phyloP scores from a whole-genome alignment of 441 rosid species.

The Pelargonium cotyledonis region DNA sequence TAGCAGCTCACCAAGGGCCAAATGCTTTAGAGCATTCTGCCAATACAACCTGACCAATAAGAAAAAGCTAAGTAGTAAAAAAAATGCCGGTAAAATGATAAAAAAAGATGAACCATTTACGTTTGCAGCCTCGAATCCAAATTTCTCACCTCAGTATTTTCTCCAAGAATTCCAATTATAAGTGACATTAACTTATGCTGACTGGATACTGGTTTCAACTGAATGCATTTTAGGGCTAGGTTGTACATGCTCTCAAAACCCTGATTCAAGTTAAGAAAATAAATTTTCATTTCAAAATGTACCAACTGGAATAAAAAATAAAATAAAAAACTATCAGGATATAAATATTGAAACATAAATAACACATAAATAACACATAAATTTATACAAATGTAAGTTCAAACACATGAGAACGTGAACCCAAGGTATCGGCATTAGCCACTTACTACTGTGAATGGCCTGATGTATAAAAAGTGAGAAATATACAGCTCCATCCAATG shows the following conservation, averaged over 20 bases:
- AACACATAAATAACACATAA: not conserved
- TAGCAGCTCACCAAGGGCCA: conserved; percentile 77
- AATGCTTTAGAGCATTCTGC: conserved; percentile 89
- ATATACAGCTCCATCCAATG: conserved; percentile 80
- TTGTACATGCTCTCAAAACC: conserved; percentile 83
- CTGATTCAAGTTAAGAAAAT: conserved; percentile 34
- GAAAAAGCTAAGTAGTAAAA: conserved; percentile 12
- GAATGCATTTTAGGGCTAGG: conserved; percentile 77
- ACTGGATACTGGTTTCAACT: conserved; percentile 52
- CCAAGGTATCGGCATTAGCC: not conserved
- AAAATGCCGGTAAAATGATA: not conserved
- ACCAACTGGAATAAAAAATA: conserved; percentile 2
- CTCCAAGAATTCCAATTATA: conserved; percentile 74
- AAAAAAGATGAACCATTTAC: conserved; percentile 10
- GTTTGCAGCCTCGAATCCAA: conserved; percentile 8
- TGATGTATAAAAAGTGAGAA: conserved; percentile 66
- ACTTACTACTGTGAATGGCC: conserved; percentile 77
- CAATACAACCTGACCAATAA: conserved; percentile 61
- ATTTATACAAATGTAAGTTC: not conserved
- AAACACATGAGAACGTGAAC: not conserved
- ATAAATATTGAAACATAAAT: not conserved
- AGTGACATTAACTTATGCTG: conserved; percentile 69
- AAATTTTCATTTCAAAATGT: conserved; percentile 13
- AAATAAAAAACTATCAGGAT: not conserved
- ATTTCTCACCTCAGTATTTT: conserved; percentile 70